These are phyloP conservation scores for Sclerotinia glacialis DNA, from an alignment of 2,329 filamentous ascomycete species.

Conservation along the genomic window DNA sequence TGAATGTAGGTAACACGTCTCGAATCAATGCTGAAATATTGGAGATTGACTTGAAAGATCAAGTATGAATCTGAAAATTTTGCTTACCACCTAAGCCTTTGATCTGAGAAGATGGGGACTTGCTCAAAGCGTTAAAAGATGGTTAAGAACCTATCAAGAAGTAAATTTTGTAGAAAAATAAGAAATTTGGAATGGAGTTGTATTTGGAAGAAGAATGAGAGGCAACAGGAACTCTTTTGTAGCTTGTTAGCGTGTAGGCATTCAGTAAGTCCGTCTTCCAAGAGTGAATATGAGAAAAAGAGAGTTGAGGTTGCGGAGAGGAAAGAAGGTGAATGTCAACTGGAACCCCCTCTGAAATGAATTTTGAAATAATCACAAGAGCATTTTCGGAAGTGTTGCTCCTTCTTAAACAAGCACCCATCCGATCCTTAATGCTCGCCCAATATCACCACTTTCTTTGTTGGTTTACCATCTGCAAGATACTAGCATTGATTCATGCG, in stretches of 20 bases:
- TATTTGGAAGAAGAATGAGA: not conserved
- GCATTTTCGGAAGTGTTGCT: not conserved
- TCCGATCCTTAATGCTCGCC: not conserved
- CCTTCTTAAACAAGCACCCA: not conserved
- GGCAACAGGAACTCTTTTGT: not conserved
- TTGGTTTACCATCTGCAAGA: not conserved
- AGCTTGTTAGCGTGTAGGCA: not conserved
- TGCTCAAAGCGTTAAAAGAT: not conserved
- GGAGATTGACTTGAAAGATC: not conserved
- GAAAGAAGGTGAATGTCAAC: not conserved
- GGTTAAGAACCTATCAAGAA: not conserved
- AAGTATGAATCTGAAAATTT: not conserved
- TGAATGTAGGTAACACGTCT: not conserved
- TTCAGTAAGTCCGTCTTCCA: not conserved
- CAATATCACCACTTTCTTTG: not conserved
- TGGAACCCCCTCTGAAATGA: not conserved
- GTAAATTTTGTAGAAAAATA: not conserved
- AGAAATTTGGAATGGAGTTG: not conserved
- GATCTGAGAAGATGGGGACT: not conserved
- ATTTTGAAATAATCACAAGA: not conserved
- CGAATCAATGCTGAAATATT: not conserved
- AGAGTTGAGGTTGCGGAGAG: not conserved
- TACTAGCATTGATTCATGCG: not conserved
- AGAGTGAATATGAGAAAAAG: slow-evolving; percentile 3
- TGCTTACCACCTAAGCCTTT: not conserved